A percentile compares a stretch with the other conserved stretches of the same genome.
Conservation (phyloP, 2,329 filamentous ascomycete genomes). For the Aureobasidium sp. region DNA sequence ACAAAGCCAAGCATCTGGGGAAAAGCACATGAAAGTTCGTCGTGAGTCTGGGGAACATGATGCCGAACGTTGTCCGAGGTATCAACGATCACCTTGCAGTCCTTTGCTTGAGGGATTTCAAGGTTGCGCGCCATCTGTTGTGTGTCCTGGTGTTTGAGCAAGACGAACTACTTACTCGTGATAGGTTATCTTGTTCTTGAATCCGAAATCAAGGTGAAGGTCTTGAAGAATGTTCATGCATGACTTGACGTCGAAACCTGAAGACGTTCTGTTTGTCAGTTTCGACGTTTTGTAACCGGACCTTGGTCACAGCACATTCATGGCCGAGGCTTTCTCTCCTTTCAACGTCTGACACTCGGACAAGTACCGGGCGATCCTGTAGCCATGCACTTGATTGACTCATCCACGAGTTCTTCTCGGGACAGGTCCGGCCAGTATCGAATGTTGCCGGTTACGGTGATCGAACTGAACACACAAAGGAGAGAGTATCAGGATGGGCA, state of each 20-base stretch:
- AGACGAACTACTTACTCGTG: no score
- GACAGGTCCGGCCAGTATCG: neutral
- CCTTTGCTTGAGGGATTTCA: neutral
- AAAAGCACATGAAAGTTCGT: conserved; percentile 4
- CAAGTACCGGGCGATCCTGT: neutral
- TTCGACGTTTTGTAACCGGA: neutral
- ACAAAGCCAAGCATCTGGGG: conserved; percentile 4
- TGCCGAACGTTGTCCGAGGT: conserved; percentile 4
- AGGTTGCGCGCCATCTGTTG: no score
- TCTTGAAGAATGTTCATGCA: neutral
- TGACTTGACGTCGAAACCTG: neutral
- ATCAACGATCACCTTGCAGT: neutral
- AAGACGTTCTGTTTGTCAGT: neutral
- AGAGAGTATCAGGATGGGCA: no score
- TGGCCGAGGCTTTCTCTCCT: neutral
- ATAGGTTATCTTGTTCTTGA: no score
- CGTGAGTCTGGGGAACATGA: neutral
- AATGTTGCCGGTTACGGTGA: neutral
- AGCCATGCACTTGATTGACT: neutral
- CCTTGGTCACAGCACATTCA: neutral
- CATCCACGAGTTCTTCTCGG: conserved; percentile 1
- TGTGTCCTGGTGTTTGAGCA: no score
- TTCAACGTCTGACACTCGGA: neutral
- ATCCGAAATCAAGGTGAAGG: neutral
- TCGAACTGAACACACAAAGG: neutral